A percentile compares a stretch with the other conserved stretches of the same genome.
These are phyloP conservation scores for Leptoxyphium fumago DNA, from an alignment of 2,329 filamentous ascomycete species.

Conservation along the genomic window DNA sequence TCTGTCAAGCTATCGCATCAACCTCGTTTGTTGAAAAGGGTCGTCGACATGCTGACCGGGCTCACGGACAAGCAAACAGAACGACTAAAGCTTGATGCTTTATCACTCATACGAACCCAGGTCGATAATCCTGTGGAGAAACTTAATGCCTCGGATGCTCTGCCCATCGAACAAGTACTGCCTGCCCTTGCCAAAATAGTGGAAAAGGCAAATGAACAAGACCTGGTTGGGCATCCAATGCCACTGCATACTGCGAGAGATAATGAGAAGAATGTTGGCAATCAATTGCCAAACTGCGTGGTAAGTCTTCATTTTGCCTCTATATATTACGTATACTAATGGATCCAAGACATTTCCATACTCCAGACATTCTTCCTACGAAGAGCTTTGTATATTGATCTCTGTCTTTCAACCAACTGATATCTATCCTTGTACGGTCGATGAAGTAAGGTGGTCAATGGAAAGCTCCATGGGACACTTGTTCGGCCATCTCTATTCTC, in stretches of 20 bases:
- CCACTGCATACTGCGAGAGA: slow-evolving; percentile 1
- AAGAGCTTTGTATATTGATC: slow-evolving; percentile 60
- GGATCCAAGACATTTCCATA: slow-evolving; percentile 52
- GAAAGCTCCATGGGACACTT: slow-evolving; percentile 49
- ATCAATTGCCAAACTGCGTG: slow-evolving; percentile 14
- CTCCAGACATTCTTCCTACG: slow-evolving; percentile 76
- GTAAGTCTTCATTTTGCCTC: slow-evolving; percentile 5
- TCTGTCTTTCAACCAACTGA: slow-evolving; percentile 55
- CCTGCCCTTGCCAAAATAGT: slow-evolving; percentile 17
- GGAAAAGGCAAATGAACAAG: slow-evolving; percentile 7
- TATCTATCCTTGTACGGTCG: slow-evolving; percentile 64
- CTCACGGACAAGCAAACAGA: slow-evolving; percentile 8
- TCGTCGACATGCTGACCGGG: slow-evolving; percentile 21
- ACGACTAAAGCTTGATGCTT: slow-evolving; percentile 9
- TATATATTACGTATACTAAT: slow-evolving; percentile 1
- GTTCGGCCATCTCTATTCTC: slow-evolving; percentile 56
- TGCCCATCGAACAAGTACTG: slow-evolving; percentile 18
- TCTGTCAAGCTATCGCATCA: slow-evolving; percentile 21
- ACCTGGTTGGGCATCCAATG: slow-evolving; percentile 3
- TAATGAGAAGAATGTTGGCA: slow-evolving; percentile 3
- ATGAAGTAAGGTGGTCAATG: slow-evolving; percentile 48
- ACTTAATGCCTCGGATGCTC: slow-evolving; percentile 12
- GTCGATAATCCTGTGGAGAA: slow-evolving; percentile 3
- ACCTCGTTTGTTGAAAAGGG: slow-evolving; percentile 19
- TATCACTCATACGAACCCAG: neutral